Evolutionary conservation across 148 eudicot genomes (phyloP).

Genomic region (Rhododendron griersonianum): DNA sequence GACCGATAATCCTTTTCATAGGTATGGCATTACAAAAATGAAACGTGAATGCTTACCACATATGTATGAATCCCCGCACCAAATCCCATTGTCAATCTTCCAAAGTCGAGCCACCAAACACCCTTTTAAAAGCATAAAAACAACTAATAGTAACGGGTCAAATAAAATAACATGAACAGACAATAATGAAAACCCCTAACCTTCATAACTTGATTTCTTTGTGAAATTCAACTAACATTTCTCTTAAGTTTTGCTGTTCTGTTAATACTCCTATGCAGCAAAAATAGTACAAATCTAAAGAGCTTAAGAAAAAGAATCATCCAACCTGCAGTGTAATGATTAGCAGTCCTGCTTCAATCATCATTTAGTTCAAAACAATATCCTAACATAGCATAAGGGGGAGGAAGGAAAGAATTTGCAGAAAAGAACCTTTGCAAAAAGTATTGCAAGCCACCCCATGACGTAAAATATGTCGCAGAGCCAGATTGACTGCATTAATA

Average conservation of each 20-base stretch:
- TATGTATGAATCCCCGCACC: conserved; percentile 29
- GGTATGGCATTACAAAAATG: neutral
- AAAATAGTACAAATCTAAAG: neutral
- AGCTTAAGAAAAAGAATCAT: neutral
- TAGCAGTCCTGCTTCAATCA: neutral
- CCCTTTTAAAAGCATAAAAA: conserved; percentile 18
- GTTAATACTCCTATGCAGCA: neutral
- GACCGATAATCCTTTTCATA: neutral
- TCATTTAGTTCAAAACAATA: neutral
- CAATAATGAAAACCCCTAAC: neutral
- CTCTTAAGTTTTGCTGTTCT: neutral
- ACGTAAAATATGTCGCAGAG: conserved; percentile 11
- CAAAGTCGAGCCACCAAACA: conserved; percentile 50
- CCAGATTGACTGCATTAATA: conserved; percentile 38
- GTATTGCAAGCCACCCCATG: conserved; percentile 47
- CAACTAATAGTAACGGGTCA: neutral
- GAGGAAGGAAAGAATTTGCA: neutral
- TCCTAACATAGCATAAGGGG: neutral
- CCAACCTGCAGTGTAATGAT: neutral
- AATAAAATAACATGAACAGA: neutral
- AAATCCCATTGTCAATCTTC: conserved; percentile 50
- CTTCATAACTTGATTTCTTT: neutral
- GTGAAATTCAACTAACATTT: neutral
- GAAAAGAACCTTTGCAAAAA: conserved; percentile 39
- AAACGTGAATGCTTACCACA: conserved; percentile 30